These are phyloP conservation scores for Phascolomyces articulosus DNA, from an alignment of 371 early-diverging fungal species.

Conservation along the genomic window DNA sequence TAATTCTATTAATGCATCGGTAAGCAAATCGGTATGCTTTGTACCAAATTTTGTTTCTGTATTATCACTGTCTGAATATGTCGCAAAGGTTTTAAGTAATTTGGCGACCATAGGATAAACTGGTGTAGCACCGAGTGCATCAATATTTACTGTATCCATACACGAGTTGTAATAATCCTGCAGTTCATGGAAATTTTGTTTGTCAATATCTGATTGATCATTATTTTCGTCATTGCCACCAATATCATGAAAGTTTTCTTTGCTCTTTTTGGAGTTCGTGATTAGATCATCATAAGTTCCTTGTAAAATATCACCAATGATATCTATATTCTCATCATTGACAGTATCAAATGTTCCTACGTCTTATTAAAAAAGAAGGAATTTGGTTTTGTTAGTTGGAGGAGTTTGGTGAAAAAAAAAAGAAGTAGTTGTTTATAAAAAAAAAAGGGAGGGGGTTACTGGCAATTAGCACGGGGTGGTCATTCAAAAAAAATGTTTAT, in stretches of 20 bases:
- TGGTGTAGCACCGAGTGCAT: slow-evolving; percentile 51
- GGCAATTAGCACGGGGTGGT: no score
- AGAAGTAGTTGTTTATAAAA: no score
- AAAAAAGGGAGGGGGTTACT: no score
- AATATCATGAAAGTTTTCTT: no score
- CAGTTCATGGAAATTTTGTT: slow-evolving; percentile 44
- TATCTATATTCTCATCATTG: neutral
- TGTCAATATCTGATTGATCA: slow-evolving; percentile 23
- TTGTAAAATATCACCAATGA: neutral
- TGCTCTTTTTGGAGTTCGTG: neutral
- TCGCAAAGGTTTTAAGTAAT: neutral
- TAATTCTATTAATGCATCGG: neutral
- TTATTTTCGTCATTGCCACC: slow-evolving; percentile 1
- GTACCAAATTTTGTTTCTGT: neutral
- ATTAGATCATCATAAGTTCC: slow-evolving; percentile 22
- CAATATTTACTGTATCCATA: slow-evolving; percentile 45
- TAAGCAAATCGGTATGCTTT: neutral
- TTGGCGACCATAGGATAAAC: slow-evolving; percentile 33
- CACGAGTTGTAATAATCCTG: slow-evolving; percentile 54
- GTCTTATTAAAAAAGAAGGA: neutral
- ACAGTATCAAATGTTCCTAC: slow-evolving; percentile 2
- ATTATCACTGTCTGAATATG: neutral
- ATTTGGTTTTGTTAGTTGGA: neutral
- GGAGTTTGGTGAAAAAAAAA: neutral
- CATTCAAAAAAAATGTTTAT: neutral